Evolutionary conservation across 2,329 filamentous ascomycete species (phyloP).

Genomic region (Talaromyces sp.): DNA sequence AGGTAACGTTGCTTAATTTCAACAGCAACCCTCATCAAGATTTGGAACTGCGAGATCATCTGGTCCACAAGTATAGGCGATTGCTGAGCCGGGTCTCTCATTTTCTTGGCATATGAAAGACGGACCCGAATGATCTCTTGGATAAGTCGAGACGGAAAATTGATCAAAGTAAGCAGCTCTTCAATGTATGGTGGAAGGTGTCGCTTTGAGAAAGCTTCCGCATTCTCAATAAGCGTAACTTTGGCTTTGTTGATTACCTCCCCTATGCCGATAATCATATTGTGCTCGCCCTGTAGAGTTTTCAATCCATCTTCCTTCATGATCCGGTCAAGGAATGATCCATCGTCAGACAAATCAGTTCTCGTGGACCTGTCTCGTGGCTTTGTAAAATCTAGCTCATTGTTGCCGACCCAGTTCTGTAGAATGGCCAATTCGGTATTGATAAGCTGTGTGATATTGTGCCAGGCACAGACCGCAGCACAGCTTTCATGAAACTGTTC

Average conservation of each 20-base stretch:
- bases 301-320: conserved; percentile 94
- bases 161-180: conserved; percentile 91
- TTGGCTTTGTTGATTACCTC: conserved; percentile 92
- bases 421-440: conserved; percentile 89
- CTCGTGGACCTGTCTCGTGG: conserved; percentile 67
- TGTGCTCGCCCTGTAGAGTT: conserved; percentile 77
- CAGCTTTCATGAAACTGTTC: conserved; percentile 76
- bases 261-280: conserved; percentile 81
- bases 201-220: conserved; percentile 77
- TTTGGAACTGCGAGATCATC: conserved; percentile 96
- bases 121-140: conserved; percentile 95
- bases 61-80: conserved; percentile 94
- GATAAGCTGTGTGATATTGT: conserved; percentile 95
- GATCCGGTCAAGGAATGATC: conserved; percentile 89
- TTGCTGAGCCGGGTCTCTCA: conserved; percentile 91
- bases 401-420: conserved; percentile 95
- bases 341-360: conserved; percentile 79
- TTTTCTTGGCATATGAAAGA: conserved; percentile 85
- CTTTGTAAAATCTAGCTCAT: conserved; percentile 86
- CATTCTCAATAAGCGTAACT: conserved; percentile 81
- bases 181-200: conserved; percentile 96
- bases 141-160: conserved; percentile 91
- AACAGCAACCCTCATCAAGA: conserved; percentile 85
- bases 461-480: conserved; percentile 89
- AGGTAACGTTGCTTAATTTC: conserved; percentile 89